phyloP scores from a whole-genome alignment of 2,329 filamentous ascomycete species.

The Hirsutella minnesotensis region DNA sequence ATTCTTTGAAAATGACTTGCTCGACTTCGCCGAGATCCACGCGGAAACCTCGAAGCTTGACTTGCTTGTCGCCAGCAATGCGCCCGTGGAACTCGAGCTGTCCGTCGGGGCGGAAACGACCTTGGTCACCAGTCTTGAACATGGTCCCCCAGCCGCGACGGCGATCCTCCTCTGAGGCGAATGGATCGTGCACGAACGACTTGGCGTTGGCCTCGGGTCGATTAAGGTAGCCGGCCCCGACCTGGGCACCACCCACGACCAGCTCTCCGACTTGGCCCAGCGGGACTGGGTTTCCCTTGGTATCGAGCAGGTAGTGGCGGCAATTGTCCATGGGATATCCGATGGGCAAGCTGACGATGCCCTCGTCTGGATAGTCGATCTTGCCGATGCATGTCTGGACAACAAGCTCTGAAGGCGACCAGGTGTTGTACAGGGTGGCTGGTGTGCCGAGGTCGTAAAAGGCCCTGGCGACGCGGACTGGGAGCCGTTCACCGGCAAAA shows the following conservation, averaged over 20 bases:
- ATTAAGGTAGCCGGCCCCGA: slow-evolving; percentile 27
- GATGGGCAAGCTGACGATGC: slow-evolving; percentile 9
- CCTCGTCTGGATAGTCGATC: slow-evolving; percentile 8
- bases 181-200: slow-evolving; percentile 20
- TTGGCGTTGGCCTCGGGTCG: slow-evolving; percentile 33
- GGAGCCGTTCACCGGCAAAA: slow-evolving; percentile 12
- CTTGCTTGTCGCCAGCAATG: slow-evolving; percentile 24
- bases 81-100: slow-evolving; percentile 26
- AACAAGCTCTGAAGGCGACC: slow-evolving; percentile 12
- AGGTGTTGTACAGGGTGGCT: slow-evolving; percentile 11
- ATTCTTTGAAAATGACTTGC: slow-evolving; percentile 10
- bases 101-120: slow-evolving; percentile 21
- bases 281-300: slow-evolving; percentile 22
- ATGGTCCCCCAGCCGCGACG: slow-evolving; percentile 19
- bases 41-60: slow-evolving; percentile 19
- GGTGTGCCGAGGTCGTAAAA: slow-evolving; percentile 13
- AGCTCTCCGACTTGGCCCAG: slow-evolving; percentile 28
- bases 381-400: slow-evolving; percentile 11
- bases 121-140: slow-evolving; percentile 30
- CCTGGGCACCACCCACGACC: slow-evolving; percentile 28
- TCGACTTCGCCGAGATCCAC: slow-evolving; percentile 28
- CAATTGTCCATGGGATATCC: slow-evolving; percentile 15
- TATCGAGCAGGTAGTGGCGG: slow-evolving; percentile 27
- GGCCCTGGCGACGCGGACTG: slow-evolving; percentile 10
- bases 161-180: slow-evolving; percentile 12